Percentiles rank a stretch among this genome's conserved stretches.
These are phyloP conservation scores for Dactylis glomerata DNA, from an alignment of 176 grass and related monocot species.

Conservation along the genomic window DNA sequence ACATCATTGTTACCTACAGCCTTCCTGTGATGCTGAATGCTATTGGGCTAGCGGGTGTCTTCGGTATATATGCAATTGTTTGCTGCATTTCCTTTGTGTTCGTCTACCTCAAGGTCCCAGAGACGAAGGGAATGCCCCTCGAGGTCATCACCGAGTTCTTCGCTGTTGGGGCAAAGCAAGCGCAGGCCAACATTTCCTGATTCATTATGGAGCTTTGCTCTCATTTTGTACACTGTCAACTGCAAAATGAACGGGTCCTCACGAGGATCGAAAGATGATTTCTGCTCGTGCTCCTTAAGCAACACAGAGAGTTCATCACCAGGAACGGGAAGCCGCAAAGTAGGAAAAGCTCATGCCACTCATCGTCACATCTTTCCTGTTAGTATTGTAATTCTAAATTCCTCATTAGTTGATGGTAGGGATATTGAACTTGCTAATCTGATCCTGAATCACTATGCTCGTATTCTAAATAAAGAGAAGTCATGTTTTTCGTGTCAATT, in stretches of 20 bases:
- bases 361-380: neutral
- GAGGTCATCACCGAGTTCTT: constrained; percentile 94
- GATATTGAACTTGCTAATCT: constrained; percentile 31
- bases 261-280: neutral
- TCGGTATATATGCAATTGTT: constrained; percentile 73
- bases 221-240: constrained; percentile 1
- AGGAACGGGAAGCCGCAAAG: constrained; percentile 15
- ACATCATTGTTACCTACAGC: constrained; percentile 80
- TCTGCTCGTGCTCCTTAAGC: neutral
- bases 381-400: constrained; percentile 32
- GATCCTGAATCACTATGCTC: constrained; percentile 8
- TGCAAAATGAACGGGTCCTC: neutral
- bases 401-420: constrained; percentile 10
- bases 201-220: constrained; percentile 9
- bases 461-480: constrained; percentile 25
- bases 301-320: constrained; percentile 10
- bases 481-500: neutral
- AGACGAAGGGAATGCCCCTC: constrained; percentile 92
- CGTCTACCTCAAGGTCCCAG: constrained; percentile 80
- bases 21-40: constrained; percentile 78
- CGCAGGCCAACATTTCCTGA: constrained; percentile 39
- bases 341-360: constrained; percentile 16
- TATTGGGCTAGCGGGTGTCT: constrained; percentile 83
- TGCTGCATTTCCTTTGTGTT: constrained; percentile 67
- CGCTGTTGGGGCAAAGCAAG: constrained; percentile 52